phyloP scores from a whole-genome alignment of 129 eudicot species.

The Flaveria sonorensis region DNA sequence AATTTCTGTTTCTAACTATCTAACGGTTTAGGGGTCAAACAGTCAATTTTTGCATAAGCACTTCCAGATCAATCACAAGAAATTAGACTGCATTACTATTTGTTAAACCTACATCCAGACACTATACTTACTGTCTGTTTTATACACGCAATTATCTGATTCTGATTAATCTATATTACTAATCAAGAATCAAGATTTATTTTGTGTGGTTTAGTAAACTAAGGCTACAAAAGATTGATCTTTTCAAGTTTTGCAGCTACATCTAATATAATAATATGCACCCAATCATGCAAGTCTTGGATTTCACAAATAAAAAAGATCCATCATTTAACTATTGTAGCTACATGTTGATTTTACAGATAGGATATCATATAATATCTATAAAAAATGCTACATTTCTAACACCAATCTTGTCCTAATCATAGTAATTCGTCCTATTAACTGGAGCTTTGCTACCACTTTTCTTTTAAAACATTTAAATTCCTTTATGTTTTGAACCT shows the following conservation, averaged over 20 bases:
- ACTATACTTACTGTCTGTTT: neutral
- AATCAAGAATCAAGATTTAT: neutral
- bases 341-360: neutral
- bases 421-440: neutral
- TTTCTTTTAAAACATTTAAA: no score
- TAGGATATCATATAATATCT: neutral
- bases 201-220: neutral
- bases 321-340: neutral
- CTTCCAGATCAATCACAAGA: neutral
- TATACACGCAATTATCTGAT: neutral
- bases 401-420: neutral
- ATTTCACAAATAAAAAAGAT: neutral
- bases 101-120: neutral
- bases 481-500: neutral
- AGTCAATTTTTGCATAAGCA: neutral
- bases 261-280: neutral
- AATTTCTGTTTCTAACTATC: neutral
- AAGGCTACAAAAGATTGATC: neutral
- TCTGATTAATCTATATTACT: neutral
- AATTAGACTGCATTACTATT: neutral
- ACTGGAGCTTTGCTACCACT: no score
- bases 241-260: slow-evolving; percentile 13
- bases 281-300: neutral
- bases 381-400: neutral
- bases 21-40: neutral